A percentile compares a stretch with the other conserved stretches of the same genome.
These are phyloP conservation scores for Starmera pachycereana DNA, from an alignment of 805 yeast genomes.

Conservation along the genomic window DNA sequence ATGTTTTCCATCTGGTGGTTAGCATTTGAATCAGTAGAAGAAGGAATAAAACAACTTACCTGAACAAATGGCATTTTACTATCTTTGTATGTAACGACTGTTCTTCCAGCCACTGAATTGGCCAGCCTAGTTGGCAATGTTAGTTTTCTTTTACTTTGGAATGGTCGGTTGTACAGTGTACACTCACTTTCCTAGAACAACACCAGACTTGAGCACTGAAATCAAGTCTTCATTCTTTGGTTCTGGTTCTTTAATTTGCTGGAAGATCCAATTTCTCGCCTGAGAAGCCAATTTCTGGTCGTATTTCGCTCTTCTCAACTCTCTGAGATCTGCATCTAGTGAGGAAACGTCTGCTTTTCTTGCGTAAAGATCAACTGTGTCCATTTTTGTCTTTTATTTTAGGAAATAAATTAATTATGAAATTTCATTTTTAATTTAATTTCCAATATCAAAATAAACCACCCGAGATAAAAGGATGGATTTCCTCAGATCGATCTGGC, in stretches of 20 bases:
- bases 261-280: conserved; percentile 46
- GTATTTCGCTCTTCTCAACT: conserved; percentile 44
- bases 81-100: conserved; percentile 38
- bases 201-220: conserved; percentile 53
- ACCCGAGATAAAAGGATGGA: conserved; percentile 13
- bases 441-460: neutral
- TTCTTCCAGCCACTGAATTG: conserved; percentile 27
- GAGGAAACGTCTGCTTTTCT: conserved; percentile 38
- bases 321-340: conserved; percentile 50
- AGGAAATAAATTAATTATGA: neutral
- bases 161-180: too few species aligned
- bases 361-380: conserved; percentile 14
- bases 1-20: conserved; percentile 68
- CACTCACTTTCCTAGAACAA: conserved; percentile 33
- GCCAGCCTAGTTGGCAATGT: conserved; percentile 19
- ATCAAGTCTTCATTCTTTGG: conserved; percentile 34
- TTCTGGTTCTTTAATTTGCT: conserved; percentile 23
- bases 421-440: too few species aligned
- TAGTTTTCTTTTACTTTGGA: neutral
- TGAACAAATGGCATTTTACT: conserved; percentile 65
- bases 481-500: conserved; percentile 22
- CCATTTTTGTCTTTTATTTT: neutral
- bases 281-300: conserved; percentile 25
- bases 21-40: neutral
- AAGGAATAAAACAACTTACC: conserved; percentile 6